These are phyloP conservation scores for Aquilaria agallochum DNA, from an alignment of 441 rosid genomes.

Conservation along the genomic window DNA sequence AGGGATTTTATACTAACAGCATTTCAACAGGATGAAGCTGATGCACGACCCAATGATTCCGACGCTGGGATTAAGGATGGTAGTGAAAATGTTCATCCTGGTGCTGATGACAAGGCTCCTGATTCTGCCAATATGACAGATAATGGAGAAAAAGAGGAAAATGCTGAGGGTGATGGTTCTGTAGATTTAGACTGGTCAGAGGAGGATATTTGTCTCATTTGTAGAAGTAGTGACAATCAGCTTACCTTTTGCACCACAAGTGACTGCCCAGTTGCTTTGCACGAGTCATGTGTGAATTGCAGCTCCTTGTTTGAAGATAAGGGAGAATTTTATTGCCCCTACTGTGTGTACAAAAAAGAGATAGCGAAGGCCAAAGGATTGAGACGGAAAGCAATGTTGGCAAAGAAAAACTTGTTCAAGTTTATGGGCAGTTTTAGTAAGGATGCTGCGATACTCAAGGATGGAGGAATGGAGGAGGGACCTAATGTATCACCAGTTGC, in stretches of 20 bases:
- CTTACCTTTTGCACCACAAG: slow-evolving; percentile 33
- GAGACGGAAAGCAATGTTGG: slow-evolving; percentile 29
- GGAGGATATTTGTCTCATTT: slow-evolving; percentile 25
- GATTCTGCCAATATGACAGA: neutral
- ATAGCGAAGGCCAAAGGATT: slow-evolving; percentile 20
- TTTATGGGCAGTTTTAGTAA: slow-evolving; percentile 21
- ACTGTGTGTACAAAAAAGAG: slow-evolving; percentile 49
- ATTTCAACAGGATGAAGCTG: slow-evolving; percentile 16
- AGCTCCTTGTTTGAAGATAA: slow-evolving; percentile 32
- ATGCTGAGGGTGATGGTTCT: neutral
- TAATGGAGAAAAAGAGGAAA: neutral
- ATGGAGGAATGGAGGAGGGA: slow-evolving; percentile 3
- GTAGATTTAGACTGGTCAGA: slow-evolving; percentile 12
- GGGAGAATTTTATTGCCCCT: slow-evolving; percentile 54
- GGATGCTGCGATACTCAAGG: slow-evolving; percentile 12
- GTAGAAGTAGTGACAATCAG: slow-evolving; percentile 23
- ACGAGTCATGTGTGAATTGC: slow-evolving; percentile 28
- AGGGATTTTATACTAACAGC: neutral
- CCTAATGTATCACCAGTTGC: slow-evolving; percentile 2
- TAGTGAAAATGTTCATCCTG: neutral
- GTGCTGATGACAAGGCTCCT: neutral
- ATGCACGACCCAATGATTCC: neutral
- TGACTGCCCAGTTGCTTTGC: slow-evolving; percentile 41
- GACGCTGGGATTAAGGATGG: slow-evolving; percentile 1
- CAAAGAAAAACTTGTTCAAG: slow-evolving; percentile 23